phyloP scores from a whole-genome alignment of 23 red algal species.

The Gracilaria domingensis region DNA sequence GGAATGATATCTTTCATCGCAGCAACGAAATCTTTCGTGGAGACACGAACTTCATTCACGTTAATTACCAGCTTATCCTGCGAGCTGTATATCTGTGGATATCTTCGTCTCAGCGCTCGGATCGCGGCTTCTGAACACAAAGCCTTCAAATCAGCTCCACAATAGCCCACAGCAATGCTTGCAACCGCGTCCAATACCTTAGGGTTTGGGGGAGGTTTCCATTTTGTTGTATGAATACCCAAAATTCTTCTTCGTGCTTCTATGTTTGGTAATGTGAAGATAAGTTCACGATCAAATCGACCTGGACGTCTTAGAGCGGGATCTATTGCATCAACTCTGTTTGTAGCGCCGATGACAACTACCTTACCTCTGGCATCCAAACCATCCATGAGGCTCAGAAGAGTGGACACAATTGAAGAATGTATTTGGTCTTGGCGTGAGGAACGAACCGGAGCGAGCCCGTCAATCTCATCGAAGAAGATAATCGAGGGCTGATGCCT shows the following conservation, averaged over 20 bases:
- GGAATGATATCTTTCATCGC: constrained; percentile 86
- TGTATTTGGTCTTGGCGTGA: constrained; percentile 92
- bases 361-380: constrained; percentile 87
- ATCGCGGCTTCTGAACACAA: constrained; percentile 90
- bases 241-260: constrained; percentile 86
- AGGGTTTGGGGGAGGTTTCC: constrained; percentile 52
- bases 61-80: constrained; percentile 85
- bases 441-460: constrained; percentile 88
- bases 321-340: constrained; percentile 95
- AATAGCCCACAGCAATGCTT: constrained; percentile 82
- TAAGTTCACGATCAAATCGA: constrained; percentile 94
- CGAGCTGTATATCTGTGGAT: constrained; percentile 91
- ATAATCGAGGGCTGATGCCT: constrained; percentile 91
- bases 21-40: constrained; percentile 70
- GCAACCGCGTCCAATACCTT: constrained; percentile 77
- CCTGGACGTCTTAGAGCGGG: constrained; percentile 94
- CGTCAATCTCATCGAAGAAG: constrained; percentile 99
- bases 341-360: constrained; percentile 97
- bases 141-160: constrained; percentile 87
- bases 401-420: constrained; percentile 91
- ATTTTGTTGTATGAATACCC: constrained; percentile 88
- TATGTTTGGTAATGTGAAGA: constrained; percentile 88
- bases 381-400: constrained; percentile 95
- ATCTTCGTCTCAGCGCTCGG: constrained; percentile 81
- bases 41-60: constrained; percentile 68